phyloP scores from a whole-genome alignment of 805 yeast species.

The Candida hispaniensis region DNA sequence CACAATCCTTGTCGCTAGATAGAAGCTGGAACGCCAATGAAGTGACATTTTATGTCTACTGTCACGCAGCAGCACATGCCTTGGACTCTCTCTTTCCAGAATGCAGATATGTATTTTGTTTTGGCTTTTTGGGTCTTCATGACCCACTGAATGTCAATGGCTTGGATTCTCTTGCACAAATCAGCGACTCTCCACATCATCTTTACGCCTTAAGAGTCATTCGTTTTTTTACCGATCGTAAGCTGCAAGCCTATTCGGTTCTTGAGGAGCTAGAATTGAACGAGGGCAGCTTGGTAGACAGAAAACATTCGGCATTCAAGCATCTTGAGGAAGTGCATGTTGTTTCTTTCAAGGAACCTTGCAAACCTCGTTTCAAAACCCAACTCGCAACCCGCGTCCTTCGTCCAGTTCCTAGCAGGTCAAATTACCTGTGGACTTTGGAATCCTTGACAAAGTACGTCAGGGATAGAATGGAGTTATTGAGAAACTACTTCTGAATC shows the following conservation, averaged over 20 bases:
- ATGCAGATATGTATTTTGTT: conserved; percentile 29
- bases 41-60: conserved; percentile 25
- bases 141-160: conserved; percentile 10
- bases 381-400: too few species aligned
- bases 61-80: conserved; percentile 29
- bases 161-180: not conserved
- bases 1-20: conserved; percentile 19
- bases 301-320: conserved; percentile 2
- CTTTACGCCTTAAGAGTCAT: conserved; percentile 7
- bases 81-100: conserved; percentile 32
- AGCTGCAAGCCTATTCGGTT: conserved; percentile 5
- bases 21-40: conserved; percentile 4
- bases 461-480: too few species aligned
- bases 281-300: conserved; percentile 10
- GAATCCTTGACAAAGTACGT: too few species aligned
- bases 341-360: conserved; percentile 10
- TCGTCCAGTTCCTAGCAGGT: too few species aligned
- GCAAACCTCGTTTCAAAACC: too few species aligned
- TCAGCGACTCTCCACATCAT: conserved; percentile 1
- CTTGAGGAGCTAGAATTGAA: conserved; percentile 5
- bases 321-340: conserved; percentile 8
- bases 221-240: conserved; percentile 12
- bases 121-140: conserved; percentile 24
- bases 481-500: too few species aligned
- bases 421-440: too few species aligned